phyloP scores from a whole-genome alignment of 495 filamentous ascomycete species.

The Achaetomiella virescens region DNA sequence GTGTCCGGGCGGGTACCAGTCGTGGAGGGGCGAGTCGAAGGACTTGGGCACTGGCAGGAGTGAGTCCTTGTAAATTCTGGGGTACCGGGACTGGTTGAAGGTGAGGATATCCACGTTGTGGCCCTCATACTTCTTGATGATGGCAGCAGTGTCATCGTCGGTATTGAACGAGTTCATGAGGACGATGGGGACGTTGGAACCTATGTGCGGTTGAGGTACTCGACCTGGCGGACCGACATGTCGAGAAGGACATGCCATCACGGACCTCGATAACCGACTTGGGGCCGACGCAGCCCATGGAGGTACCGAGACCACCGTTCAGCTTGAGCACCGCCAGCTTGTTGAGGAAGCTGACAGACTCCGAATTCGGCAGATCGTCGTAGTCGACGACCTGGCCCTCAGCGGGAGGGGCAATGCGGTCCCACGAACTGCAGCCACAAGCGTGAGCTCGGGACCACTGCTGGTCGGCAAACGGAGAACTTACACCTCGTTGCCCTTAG shows the following conservation, averaged over 20 bases:
- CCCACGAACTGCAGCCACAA: constrained; percentile 63
- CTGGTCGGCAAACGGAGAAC: constrained; percentile 21
- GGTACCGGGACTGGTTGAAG: constrained; percentile 99
- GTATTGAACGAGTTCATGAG: constrained; percentile 99
- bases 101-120: constrained; percentile 99
- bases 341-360: constrained; percentile 87
- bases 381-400: constrained; percentile 91
- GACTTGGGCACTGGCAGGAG: constrained; percentile 91
- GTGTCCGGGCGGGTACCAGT: constrained; percentile 99
- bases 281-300: constrained; percentile 98
- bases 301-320: constrained; percentile 98
- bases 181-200: constrained; percentile 95
- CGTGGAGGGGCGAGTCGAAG: constrained; percentile 78
- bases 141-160: constrained; percentile 93
- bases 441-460: constrained; percentile 20
- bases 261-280: constrained; percentile 99
- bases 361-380: constrained; percentile 71
- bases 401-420: constrained; percentile 88
- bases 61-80: constrained; percentile 95
- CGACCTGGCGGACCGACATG: constrained; percentile 96
- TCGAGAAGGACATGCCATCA: constrained; percentile 99
- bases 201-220: constrained; percentile 98
- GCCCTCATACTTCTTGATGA: constrained; percentile 99
- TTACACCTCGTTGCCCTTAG: constrained; percentile 84
- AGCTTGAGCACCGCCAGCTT: constrained; percentile 99